Evolutionary conservation across 805 yeast species (phyloP).

Genomic region (Wickerhamomyces bovis): DNA sequence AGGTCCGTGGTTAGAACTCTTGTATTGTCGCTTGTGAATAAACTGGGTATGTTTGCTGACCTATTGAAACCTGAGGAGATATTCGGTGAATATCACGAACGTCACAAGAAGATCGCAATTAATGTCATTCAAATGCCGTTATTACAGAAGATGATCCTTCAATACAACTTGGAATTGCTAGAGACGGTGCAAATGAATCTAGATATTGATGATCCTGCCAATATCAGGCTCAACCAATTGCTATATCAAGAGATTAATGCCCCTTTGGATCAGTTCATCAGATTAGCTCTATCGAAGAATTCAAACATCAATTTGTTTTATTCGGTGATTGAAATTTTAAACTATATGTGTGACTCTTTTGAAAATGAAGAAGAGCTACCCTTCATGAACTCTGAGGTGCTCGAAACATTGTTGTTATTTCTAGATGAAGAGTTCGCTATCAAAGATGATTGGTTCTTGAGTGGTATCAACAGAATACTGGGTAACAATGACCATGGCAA

Average conservation of each 20-base stretch:
- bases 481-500: constrained; percentile 44
- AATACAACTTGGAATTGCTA: constrained; percentile 49
- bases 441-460: constrained; percentile 37
- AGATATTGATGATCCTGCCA: constrained; percentile 6
- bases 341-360: constrained; percentile 31
- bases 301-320: constrained; percentile 48
- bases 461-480: constrained; percentile 46
- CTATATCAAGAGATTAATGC: constrained; percentile 1
- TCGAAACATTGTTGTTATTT: constrained; percentile 31
- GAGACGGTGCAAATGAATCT: constrained; percentile 35
- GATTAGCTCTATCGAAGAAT: constrained; percentile 39
- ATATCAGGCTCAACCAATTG: constrained; percentile 1
- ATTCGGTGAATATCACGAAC: constrained; percentile 17
- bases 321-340: constrained; percentile 48
- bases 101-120: constrained; percentile 18
- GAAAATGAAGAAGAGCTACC: constrained; percentile 12
- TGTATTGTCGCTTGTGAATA: not conserved
- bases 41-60: not conserved
- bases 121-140: constrained; percentile 39
- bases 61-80: constrained; percentile 19
- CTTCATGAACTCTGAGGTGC: constrained; percentile 5
- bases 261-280: constrained; percentile 27
- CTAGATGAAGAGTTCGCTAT: constrained; percentile 37
- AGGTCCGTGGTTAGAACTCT: constrained; percentile 28
- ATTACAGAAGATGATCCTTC: constrained; percentile 44